Base-by-base conservation (phyloP, 1,139 yeast genomes). In the Candida sp. region DNA sequence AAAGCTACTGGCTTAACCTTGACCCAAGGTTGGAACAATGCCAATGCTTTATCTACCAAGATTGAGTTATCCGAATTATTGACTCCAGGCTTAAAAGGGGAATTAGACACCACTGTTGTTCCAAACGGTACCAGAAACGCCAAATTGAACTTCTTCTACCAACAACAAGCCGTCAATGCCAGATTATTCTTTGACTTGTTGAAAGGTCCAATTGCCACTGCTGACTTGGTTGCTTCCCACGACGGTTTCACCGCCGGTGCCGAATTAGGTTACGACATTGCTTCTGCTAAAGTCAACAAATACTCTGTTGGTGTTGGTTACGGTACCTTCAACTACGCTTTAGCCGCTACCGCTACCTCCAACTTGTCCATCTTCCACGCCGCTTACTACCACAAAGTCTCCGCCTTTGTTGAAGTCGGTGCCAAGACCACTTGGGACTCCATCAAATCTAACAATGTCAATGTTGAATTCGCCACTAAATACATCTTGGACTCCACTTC, bases 201-300 rank as follows among this genome's bases (percentile, higher is more conserved):
- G 68, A 91, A 91, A 80, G 97, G 97, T 58, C 97, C 98, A 60
- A 78, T 87, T 56, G 91, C 96, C 68, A 84, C 89, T 58, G 97
- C 97, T 71, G 97, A 93, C 71, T 81, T 89, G 66, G 84, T 96
- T 54, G 82, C 91, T 61, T 96, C 96, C 65, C 96, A 88, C 73
- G 97, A 90, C 61, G 97, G 97, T 57, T 86, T 90, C 81, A 83
- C 95, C 57, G 95, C 93, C 58, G 99, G 99, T 74, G 96, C 95
- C 56, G 97, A 93, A 75, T 82, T 93, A 64, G 95, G 96, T 62
- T 93, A 93, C 78, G 98, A 95, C 74, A 88, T 93, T 64, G 79
- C 89, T 58, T 81, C 87, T 54, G 98, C 97, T 62, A 81, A 87
- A 72, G 86, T 95, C 66, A 87, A 95, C 75, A 87, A 88, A 73